Evolutionary conservation across 2,329 filamentous ascomycete species (phyloP).

Genomic region (Claviceps sorghi): DNA sequence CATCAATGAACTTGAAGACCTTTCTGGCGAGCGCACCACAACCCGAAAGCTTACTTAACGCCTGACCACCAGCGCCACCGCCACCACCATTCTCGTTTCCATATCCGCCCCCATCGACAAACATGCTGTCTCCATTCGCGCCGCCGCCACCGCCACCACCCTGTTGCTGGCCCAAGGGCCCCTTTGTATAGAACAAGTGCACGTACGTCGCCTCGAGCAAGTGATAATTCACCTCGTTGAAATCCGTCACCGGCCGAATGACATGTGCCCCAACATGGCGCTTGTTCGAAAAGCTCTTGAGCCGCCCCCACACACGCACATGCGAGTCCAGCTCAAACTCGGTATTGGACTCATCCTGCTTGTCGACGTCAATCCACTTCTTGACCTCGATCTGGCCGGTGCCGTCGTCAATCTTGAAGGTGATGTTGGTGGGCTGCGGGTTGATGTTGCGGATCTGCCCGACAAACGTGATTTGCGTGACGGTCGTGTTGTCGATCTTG

Average conservation of each 20-base stretch:
- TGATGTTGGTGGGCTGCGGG: conserved; percentile 79
- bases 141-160: conserved; percentile 23
- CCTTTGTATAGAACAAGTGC: conserved; percentile 70
- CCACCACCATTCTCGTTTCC: conserved; percentile 25
- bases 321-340: conserved; percentile 60
- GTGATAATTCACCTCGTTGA: conserved; percentile 89
- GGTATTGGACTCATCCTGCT: conserved; percentile 29
- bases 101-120: conserved; percentile 35
- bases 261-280: conserved; percentile 66
- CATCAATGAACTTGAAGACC: conserved; percentile 57
- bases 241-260: conserved; percentile 65
- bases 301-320: conserved; percentile 70
- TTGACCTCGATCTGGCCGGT: conserved; percentile 87
- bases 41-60: conserved; percentile 25
- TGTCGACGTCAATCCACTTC: conserved; percentile 62
- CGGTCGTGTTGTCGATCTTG: conserved; percentile 62
- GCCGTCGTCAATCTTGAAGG: conserved; percentile 87
- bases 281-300: conserved; percentile 76
- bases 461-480: conserved; percentile 65
- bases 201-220: conserved; percentile 79
- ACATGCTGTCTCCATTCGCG: conserved; percentile 31
- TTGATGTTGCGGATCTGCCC: conserved; percentile 81
- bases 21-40: conserved; percentile 47
- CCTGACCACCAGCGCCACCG: conserved; percentile 21
- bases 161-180: conserved; percentile 35